Evolutionary conservation across 2,329 filamentous ascomycete genomes (phyloP).

Genomic region (Fusarium oligoseptatum): DNA sequence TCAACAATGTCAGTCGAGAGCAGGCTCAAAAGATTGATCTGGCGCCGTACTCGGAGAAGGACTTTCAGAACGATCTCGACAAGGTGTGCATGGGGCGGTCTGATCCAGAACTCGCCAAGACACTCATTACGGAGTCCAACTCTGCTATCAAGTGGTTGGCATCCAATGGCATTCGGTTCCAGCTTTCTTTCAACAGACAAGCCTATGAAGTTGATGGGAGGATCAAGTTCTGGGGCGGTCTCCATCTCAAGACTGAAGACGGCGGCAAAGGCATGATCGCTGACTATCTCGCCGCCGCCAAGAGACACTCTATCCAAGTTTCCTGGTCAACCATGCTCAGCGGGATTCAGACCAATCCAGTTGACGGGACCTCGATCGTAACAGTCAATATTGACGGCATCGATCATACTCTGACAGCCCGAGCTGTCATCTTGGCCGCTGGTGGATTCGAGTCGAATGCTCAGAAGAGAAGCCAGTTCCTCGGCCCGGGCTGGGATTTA

Average conservation of each 20-base stretch:
- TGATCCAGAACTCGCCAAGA: constrained; percentile 61
- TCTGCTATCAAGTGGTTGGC: constrained; percentile 68
- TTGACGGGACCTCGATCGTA: not conserved
- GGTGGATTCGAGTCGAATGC: constrained; percentile 75
- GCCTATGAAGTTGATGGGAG: constrained; percentile 73
- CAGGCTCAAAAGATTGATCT: constrained; percentile 68
- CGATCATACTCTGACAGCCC: constrained; percentile 48
- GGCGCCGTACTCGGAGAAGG: constrained; percentile 64
- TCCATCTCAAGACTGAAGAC: not conserved
- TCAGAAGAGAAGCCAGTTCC: constrained; percentile 65
- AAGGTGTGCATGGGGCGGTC: constrained; percentile 68
- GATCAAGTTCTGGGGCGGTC: not conserved
- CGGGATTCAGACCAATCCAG: constrained; percentile 51
- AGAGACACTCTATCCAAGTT: constrained; percentile 38
- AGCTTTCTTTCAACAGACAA: constrained; percentile 74
- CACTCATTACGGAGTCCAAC: constrained; percentile 66
- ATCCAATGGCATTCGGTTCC: constrained; percentile 66
- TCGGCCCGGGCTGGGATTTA: constrained; percentile 55
- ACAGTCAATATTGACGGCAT: constrained; percentile 50
- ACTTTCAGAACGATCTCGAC: constrained; percentile 69
- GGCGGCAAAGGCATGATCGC: constrained; percentile 68
- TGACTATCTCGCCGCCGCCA: constrained; percentile 61
- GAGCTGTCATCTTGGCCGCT: constrained; percentile 66
- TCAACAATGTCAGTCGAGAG: constrained; percentile 68
- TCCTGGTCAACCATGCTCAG: constrained; percentile 62